Conservation (phyloP, 192 early-diverging fungal genomes). For the Chytriomyces confervae region DNA sequence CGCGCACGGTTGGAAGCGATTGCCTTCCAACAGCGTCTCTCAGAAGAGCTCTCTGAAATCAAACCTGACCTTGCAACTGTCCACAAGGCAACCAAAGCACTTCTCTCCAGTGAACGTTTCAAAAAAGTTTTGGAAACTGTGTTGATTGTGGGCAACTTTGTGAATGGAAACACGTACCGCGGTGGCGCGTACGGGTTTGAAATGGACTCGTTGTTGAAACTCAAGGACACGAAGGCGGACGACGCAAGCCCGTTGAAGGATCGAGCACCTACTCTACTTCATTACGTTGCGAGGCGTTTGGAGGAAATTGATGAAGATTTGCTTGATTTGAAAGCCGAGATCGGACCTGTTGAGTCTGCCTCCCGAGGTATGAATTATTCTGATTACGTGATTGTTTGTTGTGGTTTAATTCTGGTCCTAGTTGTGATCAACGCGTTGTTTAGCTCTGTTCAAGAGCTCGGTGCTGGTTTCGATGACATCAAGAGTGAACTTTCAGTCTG, state of each 20-base stretch:
- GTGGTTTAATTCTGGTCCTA: background rate
- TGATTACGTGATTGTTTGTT: background rate
- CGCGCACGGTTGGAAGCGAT: conserved; percentile 44
- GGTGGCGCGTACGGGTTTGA: conserved; percentile 60
- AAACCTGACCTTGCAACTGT: conserved; percentile 46
- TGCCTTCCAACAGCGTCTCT: conserved; percentile 48
- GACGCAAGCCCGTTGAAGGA: conserved; percentile 11
- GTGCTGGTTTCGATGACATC: conserved; percentile 38
- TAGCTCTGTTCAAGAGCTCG: conserved; percentile 40
- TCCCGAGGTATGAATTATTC: conserved; percentile 33
- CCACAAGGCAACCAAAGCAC: conserved; percentile 41
- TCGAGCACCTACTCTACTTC: conserved; percentile 53
- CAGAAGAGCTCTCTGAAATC: conserved; percentile 55
- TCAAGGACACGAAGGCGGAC: conserved; percentile 53
- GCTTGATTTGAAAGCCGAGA: conserved; percentile 48
- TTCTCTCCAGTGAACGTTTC: conserved; percentile 40
- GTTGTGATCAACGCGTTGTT: conserved; percentile 35
- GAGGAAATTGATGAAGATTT: conserved; percentile 43
- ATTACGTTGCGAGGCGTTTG: conserved; percentile 53
- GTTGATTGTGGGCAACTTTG: conserved; percentile 58
- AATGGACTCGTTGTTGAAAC: conserved; percentile 45
- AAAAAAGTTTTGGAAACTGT: conserved; percentile 43
- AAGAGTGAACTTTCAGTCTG: conserved; percentile 37
- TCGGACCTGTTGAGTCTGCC: conserved; percentile 52
- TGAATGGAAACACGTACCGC: conserved; percentile 56